phyloP scores from a whole-genome alignment of 2,329 filamentous ascomycete species.

The Penicillium sp. region DNA sequence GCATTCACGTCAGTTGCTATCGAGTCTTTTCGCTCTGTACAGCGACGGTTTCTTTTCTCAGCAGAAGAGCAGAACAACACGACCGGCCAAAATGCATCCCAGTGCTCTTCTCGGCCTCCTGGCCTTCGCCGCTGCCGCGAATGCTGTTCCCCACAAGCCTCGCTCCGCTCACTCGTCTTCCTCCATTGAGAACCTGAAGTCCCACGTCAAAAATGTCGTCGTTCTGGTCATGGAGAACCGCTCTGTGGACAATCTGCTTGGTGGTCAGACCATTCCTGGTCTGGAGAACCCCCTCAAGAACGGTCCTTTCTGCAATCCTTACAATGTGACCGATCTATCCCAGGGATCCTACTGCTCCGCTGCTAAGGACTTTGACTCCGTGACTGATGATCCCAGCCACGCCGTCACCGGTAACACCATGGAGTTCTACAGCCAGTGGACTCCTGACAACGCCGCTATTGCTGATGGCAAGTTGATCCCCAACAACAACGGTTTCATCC shows the following conservation, averaged over 20 bases:
- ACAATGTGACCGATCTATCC: slow-evolving; percentile 21
- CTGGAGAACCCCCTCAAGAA: slow-evolving; percentile 23
- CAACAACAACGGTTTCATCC: slow-evolving; percentile 39
- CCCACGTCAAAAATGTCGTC: slow-evolving; percentile 6
- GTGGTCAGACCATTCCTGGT: slow-evolving; percentile 19
- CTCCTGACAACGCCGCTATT: slow-evolving; percentile 38
- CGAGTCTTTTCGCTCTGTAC: too few species aligned
- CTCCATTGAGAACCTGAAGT: slow-evolving; percentile 26
- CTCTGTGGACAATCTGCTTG: not conserved
- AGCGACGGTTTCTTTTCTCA: not conserved
- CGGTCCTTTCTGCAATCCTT: slow-evolving; percentile 11
- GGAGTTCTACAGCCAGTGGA: slow-evolving; percentile 43
- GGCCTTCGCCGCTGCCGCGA: slow-evolving; percentile 21
- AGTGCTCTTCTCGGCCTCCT: slow-evolving; percentile 14
- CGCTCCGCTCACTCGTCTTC: slow-evolving; percentile 2
- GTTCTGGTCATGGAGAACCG: not conserved
- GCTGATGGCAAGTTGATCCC: slow-evolving; percentile 29
- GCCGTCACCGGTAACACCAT: slow-evolving; percentile 44
- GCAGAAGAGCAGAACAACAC: not conserved
- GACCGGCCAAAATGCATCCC: slow-evolving; percentile 5
- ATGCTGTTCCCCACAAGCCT: slow-evolving; percentile 3
- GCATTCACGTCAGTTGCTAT: not conserved
- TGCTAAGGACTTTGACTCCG: slow-evolving; percentile 40
- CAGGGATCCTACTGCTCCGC: slow-evolving; percentile 29
- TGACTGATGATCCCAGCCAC: slow-evolving; percentile 43